Percentiles rank a stretch among this genome's conserved stretches.
Conservation (phyloP, 768 basidiomycete genomes). For the Leucocoprinus sp. region DNA sequence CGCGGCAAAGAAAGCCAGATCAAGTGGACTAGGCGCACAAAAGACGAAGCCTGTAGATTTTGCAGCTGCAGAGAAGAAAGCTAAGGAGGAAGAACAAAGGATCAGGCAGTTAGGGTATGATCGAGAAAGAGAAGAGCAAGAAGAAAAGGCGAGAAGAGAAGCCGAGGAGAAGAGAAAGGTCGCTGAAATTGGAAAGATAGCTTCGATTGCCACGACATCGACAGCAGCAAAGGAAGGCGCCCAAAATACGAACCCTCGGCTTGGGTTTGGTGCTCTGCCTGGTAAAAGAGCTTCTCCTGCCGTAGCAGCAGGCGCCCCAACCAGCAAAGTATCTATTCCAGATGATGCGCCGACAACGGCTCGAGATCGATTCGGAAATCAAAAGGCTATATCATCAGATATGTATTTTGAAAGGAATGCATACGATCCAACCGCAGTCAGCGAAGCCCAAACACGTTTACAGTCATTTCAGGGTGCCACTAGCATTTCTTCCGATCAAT, state of each 20-base stretch:
- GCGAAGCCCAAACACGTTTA: constrained; percentile 77
- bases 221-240: constrained; percentile 14
- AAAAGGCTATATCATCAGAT: constrained; percentile 96
- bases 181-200: constrained; percentile 27
- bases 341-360: constrained; percentile 73
- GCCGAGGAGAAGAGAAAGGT: constrained; percentile 40
- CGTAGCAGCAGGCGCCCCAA: constrained; percentile 28
- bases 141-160: constrained; percentile 62
- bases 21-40: constrained; percentile 75
- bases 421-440: constrained; percentile 65
- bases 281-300: constrained; percentile 47
- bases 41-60: constrained; percentile 87
- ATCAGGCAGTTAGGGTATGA: constrained; percentile 91
- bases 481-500: constrained; percentile 90
- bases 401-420: constrained; percentile 91
- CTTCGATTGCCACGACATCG: constrained; percentile 18
- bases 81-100: constrained; percentile 86
- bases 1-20: constrained; percentile 53
- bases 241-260: constrained; percentile 39
- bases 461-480: constrained; percentile 86
- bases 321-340: constrained; percentile 23
- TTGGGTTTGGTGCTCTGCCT: constrained; percentile 83
- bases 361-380: constrained; percentile 82
- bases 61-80: constrained; percentile 87
- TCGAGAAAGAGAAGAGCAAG: constrained; percentile 73